Conservation (phyloP, 2,329 filamentous ascomycete genomes). For the Aspergillus sojae region DNA sequence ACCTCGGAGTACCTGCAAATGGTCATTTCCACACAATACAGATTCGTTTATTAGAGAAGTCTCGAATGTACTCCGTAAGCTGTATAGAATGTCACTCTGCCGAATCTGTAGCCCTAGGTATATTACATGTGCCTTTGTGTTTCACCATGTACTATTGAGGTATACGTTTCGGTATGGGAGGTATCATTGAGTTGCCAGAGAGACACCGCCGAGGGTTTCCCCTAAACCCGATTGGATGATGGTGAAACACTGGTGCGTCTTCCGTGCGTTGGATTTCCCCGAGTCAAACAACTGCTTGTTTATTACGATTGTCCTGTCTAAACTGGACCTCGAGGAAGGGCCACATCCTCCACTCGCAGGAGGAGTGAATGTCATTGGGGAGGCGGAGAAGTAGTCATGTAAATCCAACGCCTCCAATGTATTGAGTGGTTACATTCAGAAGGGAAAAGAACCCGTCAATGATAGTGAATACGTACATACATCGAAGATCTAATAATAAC, state of each 20-base stretch:
- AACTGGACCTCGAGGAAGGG: neutral
- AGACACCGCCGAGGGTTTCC: constrained; percentile 13
- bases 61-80: neutral
- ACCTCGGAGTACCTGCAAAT: neutral
- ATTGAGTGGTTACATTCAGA: neutral
- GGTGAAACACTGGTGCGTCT: constrained; percentile 20
- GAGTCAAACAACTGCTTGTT: constrained; percentile 1
- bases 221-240: neutral
- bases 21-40: neutral
- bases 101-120: neutral
- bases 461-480: neutral
- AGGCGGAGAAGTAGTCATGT: neutral
- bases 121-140: neutral
- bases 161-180: neutral
- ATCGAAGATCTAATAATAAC: constrained; percentile 2
- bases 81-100: neutral
- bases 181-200: constrained; percentile 26
- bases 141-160: neutral
- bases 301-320: constrained; percentile 8
- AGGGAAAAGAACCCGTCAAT: neutral
- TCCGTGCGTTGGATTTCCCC: neutral
- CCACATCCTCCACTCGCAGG: neutral
- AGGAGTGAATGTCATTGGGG: neutral
- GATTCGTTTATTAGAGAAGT: neutral
- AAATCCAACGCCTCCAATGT: neutral